Evolutionary conservation across 768 basidiomycete genomes (phyloP).

Genomic region (Lentinus brumalis): DNA sequence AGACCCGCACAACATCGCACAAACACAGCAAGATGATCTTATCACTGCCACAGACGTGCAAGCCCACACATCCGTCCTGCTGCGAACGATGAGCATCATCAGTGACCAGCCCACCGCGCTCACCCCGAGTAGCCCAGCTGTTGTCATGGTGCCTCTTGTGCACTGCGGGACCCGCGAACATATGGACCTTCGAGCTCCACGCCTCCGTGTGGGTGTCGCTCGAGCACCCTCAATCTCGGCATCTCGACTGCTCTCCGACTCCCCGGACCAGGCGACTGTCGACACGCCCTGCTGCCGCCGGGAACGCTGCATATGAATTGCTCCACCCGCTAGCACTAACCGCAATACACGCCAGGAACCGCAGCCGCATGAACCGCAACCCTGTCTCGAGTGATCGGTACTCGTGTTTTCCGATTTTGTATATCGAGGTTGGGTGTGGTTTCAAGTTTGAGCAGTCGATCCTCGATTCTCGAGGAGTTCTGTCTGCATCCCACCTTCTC

Average conservation of each 20-base stretch:
- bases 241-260: background rate
- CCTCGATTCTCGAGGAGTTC: no score
- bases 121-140: background rate
- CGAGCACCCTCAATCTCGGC: background rate
- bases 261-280: background rate
- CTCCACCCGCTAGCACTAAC: no score
- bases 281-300: background rate
- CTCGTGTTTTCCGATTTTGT: no score
- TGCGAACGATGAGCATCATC: constrained; percentile 1
- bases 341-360: background rate
- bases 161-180: no score
- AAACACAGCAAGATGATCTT: background rate
- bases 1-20: background rate
- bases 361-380: background rate
- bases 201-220: no score
- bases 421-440: no score
- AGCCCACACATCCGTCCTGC: constrained; percentile 1
- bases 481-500: no score
- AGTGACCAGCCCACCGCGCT: background rate
- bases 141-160: constrained; percentile 8
- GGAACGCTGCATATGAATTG: background rate
- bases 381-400: no score
- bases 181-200: no score
- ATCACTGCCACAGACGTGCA: background rate
- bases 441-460: no score